Evolutionary conservation across 2,329 filamentous ascomycete genomes (phyloP), one percentile per base, ranked within the genome.

Genomic region (Ustilaginoidea virens): DNA sequence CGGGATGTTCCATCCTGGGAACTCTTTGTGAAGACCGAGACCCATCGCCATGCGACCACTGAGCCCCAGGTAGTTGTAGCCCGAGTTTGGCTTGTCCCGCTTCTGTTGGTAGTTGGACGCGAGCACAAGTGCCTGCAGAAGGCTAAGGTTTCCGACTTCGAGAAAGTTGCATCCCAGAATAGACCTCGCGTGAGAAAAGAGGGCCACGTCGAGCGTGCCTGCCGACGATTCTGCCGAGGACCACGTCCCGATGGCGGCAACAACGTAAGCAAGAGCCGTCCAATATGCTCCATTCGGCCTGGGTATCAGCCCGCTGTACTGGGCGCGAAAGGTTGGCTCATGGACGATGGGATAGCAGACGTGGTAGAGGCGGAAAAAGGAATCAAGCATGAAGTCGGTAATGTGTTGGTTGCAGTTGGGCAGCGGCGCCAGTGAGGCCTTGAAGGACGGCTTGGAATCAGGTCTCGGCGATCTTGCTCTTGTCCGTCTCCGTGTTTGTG

Each of bases 31-130:
- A 2, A 68, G 45, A 0, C 63, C 63, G 5, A 67, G 38, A 0
- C 61, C 59, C 23, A 66, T 49, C 1, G 61, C 62, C 53, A 66
- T 61, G 15, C 62, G 47, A 12, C 57, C 51, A 0, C 63, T 62
- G 12, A 66, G 49, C 0, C 62, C 63, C n/a, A 63, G 50, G 29
- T 61, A 61, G 36, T 63, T 66, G 40, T 64, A 66, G 1, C 60
- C 60, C 0, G 61, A 63, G 36, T 67, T 67, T 4, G 61, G 61
- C 10, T 60, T 49, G 32, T 66, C 56, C 16, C 56, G 48, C 36
- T 66, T 66, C 33, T 67, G 63, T 4, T 63, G 47, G 38, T 66
- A 66, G 27, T 64, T 64, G 1, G 53, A 55, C 28, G 52, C 49
- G 3, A 65, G 43, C 1, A 49, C 45, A n/a, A 65, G 44, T 0